Evolutionary conservation across 352 stramenopile genomes (phyloP), one percentile per base, ranked within the genome.

Genomic region (Pythium utonaiense): DNA sequence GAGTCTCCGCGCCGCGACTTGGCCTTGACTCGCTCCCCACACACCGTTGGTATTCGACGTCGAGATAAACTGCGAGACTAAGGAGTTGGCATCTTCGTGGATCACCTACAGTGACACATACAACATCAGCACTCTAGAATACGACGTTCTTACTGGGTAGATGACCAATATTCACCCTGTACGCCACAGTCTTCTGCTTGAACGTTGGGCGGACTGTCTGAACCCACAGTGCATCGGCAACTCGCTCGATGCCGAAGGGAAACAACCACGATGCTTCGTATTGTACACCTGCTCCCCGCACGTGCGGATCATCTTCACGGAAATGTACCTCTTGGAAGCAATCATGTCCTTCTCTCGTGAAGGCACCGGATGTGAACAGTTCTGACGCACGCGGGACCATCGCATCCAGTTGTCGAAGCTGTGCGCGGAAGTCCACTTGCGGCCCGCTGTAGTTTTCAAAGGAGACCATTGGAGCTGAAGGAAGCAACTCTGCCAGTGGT

Each of bases 201-300:
- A 44, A 44, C 36, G 36, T 44, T n/a, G 36, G 36, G 6, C 36
- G 36, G n/a, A 44, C 14, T 5, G 48, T 41, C 22, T 55, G 48
- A 16, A 42, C 12, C 48, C 48, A 55, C 48, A 55, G 16, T 13
- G 48, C 48, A 6, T 28, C 34, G 3, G 48, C 16, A 3, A 55
- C 48, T 14, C 7, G 10, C 16, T 33, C 48, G 14, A 36, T 22
- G 4, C 22, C 34, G 30, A 55, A 55, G 1, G 48, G 48, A 21
- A 55, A n/a, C 28, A 55, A 17, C 48, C 48, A 55, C 8, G 48
- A 55, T 1, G 30, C 30, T 17, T 41, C 25, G 13, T 41, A 55
- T 30, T 44, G 27, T 3, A 55, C 28, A 13, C 34, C 27, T 13
- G 42, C 17, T 16, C 25, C 16, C 3, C 36, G 4, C 16, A 22